Base-by-base conservation (phyloP, 1,139 yeast species). In the Yamadazyma mexicana region DNA sequence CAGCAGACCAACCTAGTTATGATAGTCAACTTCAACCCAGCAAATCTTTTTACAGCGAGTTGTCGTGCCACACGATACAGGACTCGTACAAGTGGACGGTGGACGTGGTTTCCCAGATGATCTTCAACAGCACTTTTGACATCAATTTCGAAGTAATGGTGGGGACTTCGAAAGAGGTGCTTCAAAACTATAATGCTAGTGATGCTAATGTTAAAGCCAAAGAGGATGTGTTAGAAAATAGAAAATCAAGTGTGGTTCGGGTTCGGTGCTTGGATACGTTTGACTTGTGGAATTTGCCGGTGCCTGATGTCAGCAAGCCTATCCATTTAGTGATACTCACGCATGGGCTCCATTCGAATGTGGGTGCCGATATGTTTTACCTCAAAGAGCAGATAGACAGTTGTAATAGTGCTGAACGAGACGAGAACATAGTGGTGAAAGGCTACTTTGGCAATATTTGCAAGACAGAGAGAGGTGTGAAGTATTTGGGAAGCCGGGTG, bases 341-440 rank as follows among this genome's bases (percentile, higher is more conserved):
- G 0, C 98, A 92, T 61, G 99, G 99, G 0, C 65, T 92, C 30
- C 96, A 89, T 58, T 87, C 97, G 0, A 92, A 92, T 56, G 79
- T 84, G 0, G 79, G 94, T 2, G 86, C 95, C 0, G 99, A 92
- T 58, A 77, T 92, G 92, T 72, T 83, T 32, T 92, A 85, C 52
- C 51, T 91, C 37, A 91, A 89, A 56, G 98, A 92, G 52, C 78
- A 78, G 51, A 78, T 92, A 4, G 96, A 89, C 49, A 44, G 42
- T 3, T 38, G 40, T 12, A 31, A 42, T 14, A 15, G 14, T 4
- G 44, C 40, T 11, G 79, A 79, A 4, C 52, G 59, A 22, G 81
- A 79, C 38, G 66, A 64, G 14, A 81, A 83, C 44, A 61, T 89
- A 2, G 78, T 89, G 9, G 94, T 91, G 2, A 75, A 89, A 47